Base-by-base conservation (phyloP, 768 basidiomycete genomes). In the Leccinum pellstonianum region DNA sequence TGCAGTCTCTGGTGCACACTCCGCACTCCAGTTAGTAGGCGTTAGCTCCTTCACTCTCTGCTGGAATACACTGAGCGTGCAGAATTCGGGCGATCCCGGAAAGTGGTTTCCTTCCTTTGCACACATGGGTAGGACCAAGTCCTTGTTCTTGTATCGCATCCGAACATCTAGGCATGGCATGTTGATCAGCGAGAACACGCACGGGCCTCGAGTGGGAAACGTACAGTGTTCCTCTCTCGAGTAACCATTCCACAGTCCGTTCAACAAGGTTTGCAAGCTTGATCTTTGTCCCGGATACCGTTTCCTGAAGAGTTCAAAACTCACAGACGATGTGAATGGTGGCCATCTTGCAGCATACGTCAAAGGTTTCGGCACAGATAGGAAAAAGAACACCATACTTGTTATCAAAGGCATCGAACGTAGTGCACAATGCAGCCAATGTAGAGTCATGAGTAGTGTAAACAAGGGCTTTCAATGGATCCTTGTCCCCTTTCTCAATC, bases 131-230 rank as follows among this genome's bases (percentile, higher is more conserved):
- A 91, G 75, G 3, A 75, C 53, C 75, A 91, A 72, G 64, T 81
- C 82, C 59, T 79, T 78, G 75, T 89, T 89, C 73, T 90, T 86
- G 67, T 91, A 89, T 25, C 90, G 82, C 81, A 90, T 84, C n/a
- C 90, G 83, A 50, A 92, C 77, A 66, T 81, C 86, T 87, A 61
- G 43, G 59, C 52, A 23, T 14, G 37, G 35, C 12, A 25, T 14
- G 1, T 3, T 33, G 19, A 19, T 53, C 54, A 54, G 14, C 15
- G 31, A 19, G 52, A 50, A 31, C 4, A 27, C 4, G 3, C 35
- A 25, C 15, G 51, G 2, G 27, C 12, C 23, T 11, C 43, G 6
- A 37, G 48, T 0, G 8, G 37, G 25, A 37, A 21, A 71, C 79
- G 3, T 68, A 83, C 83, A 84, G 56, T 81, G 75, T 58, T 82